Conservation (phyloP, 2,329 filamentous ascomycete species). For the Fusarium tanahbumbuense region DNA sequence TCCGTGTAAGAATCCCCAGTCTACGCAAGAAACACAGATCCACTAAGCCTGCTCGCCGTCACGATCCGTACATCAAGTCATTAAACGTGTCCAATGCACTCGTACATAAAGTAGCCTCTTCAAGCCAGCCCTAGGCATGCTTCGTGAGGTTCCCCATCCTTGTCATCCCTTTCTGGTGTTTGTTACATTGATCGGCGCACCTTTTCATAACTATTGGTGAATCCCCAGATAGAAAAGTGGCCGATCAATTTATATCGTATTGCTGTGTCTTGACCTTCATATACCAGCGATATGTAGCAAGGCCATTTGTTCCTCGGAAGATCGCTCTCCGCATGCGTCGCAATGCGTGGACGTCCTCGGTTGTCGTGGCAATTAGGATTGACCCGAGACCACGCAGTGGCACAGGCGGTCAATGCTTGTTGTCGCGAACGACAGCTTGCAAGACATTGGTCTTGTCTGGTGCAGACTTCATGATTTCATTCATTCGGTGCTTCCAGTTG, state of each 20-base stretch:
- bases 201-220: background rate
- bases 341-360: slow-evolving; percentile 4
- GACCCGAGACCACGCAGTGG: background rate
- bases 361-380: background rate
- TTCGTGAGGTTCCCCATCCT: background rate
- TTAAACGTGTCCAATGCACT: slow-evolving; percentile 32
- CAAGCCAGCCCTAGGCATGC: background rate
- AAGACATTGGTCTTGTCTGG: background rate
- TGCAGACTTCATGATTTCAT: slow-evolving; percentile 5
- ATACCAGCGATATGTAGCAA: background rate
- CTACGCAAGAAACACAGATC: slow-evolving; percentile 41
- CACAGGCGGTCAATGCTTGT: background rate
- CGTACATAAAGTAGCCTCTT: slow-evolving; percentile 22
- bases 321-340: slow-evolving; percentile 18
- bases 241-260: slow-evolving; percentile 4
- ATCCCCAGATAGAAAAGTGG: background rate
- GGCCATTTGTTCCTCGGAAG: background rate
- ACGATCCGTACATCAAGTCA: slow-evolving; percentile 35
- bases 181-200: background rate
- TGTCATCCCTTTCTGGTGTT: slow-evolving; percentile 6
- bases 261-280: background rate
- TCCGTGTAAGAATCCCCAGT: slow-evolving; percentile 38
- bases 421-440: slow-evolving; percentile 10
- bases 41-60: slow-evolving; percentile 38
- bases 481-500: slow-evolving; percentile 36